Conservation (phyloP, 345 rosid genomes). For the Nasturtium officinale region DNA sequence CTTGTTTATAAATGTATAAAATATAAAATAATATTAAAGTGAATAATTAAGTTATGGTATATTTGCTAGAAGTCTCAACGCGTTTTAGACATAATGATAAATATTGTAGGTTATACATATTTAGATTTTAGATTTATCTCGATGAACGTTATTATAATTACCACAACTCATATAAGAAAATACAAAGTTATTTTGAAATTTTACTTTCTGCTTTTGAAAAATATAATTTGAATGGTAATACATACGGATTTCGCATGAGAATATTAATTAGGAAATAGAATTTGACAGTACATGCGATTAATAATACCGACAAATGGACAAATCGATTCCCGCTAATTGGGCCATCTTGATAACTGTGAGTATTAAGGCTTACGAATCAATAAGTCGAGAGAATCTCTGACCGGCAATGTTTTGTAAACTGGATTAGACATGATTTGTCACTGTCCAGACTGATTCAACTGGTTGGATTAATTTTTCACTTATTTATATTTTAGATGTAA, state of each 20-base stretch:
- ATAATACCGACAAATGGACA: background rate
- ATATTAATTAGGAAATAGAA: background rate
- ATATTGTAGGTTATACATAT: background rate
- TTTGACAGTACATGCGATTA: background rate
- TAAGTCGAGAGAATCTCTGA: background rate
- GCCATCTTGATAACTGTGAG: background rate
- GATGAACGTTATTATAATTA: background rate
- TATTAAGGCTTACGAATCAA: background rate
- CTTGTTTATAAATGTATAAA: constrained; percentile 9
- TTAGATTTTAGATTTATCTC: background rate
- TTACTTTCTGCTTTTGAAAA: background rate
- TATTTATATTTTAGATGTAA: too few species aligned
- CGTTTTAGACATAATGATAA: background rate
- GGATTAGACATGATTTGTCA: background rate
- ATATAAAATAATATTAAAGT: background rate
- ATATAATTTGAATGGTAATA: too few species aligned
- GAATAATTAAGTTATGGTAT: background rate
- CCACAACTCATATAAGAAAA: background rate
- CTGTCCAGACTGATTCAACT: background rate
- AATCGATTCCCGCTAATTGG: background rate
- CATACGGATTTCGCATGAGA: background rate
- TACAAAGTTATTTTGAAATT: background rate
- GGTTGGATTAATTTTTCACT: background rate
- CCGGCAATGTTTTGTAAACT: background rate
- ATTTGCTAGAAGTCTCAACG: background rate